Base-by-base conservation (phyloP, 2,329 filamentous ascomycete genomes). In the Colletotrichum falcatum region DNA sequence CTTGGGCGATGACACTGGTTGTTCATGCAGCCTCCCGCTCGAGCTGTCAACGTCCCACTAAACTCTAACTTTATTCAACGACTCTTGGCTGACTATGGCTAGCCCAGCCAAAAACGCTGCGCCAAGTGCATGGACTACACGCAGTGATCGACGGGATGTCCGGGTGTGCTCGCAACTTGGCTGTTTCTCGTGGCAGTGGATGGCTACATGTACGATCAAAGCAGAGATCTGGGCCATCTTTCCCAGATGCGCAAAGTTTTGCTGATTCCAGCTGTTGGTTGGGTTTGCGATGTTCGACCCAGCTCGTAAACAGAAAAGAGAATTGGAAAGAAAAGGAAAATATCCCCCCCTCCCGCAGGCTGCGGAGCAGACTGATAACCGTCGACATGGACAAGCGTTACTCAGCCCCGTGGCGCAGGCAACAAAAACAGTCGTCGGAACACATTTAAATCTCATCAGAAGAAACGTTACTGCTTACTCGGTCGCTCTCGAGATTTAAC, bases 391-490 rank as follows among this genome's bases (percentile, higher is more conserved):
- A 20, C n/a, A 49, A n/a, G 23, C 8, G 23, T 39, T 8, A 20
- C 55, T 14, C n/a, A 16, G 23, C 33, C n/a, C 5, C n/a, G n/a
- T 28, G 30, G 51, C 23, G 16, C 26, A 59, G 42, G 18, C 5
- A 23, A 23, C n/a, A 16, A 16, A 5, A 35, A 35, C 33, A 46
- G 23, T 42, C 30, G 65, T 30, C 16, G 23, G 23, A 33, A 60
- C 59, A 6, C 61, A 55, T 54, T 23, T 16, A 23, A 48, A 33
- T 33, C 11, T n/a, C n/a, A n/a, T 20, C 42, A 44, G 42, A 11
- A n/a, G 7, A 44, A 9, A n/a, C 18, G n/a, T n/a, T 44, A 33
- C 54, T 65, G 44, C 37, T 48, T 20, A 54, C 20, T 65, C 46
- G 54, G 11, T 58, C 14, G 20, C 23, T 2, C 26, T 26, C 23